Conservation (phyloP, 2,329 filamentous ascomycete genomes). For the Lachnellula willkommii region DNA sequence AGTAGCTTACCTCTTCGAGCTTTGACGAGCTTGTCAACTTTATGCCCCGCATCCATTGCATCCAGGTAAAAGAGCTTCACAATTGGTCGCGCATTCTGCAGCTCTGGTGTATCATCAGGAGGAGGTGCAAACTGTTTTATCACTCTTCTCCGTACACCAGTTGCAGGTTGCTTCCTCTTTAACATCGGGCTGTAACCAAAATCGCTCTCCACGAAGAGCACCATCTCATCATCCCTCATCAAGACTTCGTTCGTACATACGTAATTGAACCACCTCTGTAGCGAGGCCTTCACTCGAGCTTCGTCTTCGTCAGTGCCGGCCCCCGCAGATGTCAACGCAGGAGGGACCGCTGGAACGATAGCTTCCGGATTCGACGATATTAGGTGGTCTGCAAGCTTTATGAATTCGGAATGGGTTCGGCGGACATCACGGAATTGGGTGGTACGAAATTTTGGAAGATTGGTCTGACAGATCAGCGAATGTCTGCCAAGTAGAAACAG, state of each 20-base stretch:
- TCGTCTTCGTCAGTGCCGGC: constrained; percentile 97
- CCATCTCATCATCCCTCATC: constrained; percentile 93
- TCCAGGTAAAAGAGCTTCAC: constrained; percentile 96
- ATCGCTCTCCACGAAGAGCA: constrained; percentile 97
- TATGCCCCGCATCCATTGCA: constrained; percentile 95
- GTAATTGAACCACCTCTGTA: constrained; percentile 94
- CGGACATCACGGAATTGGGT: constrained; percentile 98
- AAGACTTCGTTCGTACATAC: constrained; percentile 89
- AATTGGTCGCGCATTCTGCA: constrained; percentile 80
- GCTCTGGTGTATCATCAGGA: constrained; percentile 92
- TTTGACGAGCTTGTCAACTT: constrained; percentile 92
- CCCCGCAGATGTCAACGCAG: constrained; percentile 89
- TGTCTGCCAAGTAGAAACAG: neutral
- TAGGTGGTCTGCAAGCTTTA: constrained; percentile 91
- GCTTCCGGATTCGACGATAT: constrained; percentile 97
- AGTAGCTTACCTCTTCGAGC: constrained; percentile 69
- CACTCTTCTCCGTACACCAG: constrained; percentile 88
- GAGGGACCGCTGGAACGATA: constrained; percentile 87
- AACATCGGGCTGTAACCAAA: constrained; percentile 97
- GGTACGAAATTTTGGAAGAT: constrained; percentile 95
- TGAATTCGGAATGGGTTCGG: constrained; percentile 89
- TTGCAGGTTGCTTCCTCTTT: constrained; percentile 93
- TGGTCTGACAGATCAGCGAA: constrained; percentile 60
- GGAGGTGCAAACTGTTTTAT: constrained; percentile 98
- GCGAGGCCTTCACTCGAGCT: constrained; percentile 73